Evolutionary conservation across 2,329 filamentous ascomycete genomes (phyloP), one percentile per base, ranked within the genome.

Genomic region (Trichoderma semiorbis): DNA sequence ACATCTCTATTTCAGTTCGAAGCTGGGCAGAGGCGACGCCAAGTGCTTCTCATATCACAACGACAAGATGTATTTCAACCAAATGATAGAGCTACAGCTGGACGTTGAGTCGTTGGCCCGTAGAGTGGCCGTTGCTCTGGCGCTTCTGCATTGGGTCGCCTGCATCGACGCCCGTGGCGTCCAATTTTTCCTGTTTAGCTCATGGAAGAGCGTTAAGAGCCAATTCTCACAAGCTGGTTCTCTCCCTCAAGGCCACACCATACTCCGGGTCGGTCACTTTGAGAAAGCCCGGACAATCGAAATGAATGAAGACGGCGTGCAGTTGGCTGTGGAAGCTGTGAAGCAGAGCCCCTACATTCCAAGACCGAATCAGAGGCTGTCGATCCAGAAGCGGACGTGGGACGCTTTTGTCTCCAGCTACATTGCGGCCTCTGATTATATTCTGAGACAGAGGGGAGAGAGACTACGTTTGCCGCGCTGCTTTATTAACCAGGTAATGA

Each of bases 81-180:
- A 80, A 24, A 74, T 81, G 72, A 4, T 74, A 0, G 74, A 78
- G 0, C 66, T 80, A 0, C 18, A 66, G 1, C 34, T 82, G 1
- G 73, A 78, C 3, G 71, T 76, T 6, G 28, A 74, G 0, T 18
- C 26, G 0, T 70, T 79, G 1, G 76, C 77, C 18, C 24, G 32
- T 3, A 66, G 58, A 1, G 79, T 81, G 75, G 79, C 71, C 0
- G 60, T 73, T 26, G 73, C 79, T 1, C 72, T 82, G 1, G 79
- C 79, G 0, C 53, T 78, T 1, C 75, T 82, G 74, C 80, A 81
- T 57, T 82, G 78, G 79, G 75, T 28, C 0, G 80, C 79, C 0
- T 72, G 63, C 11, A 76, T 74, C 0, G 79, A 82, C 28, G 80
- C 75, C 0, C 72, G 75, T 4, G 79, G 79, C 21, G 75, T 82